A percentile compares a stretch with the other conserved stretches of the same genome.
phyloP scores from a whole-genome alignment of 2,329 filamentous ascomycete genomes.

The Fusarium incarnatum region DNA sequence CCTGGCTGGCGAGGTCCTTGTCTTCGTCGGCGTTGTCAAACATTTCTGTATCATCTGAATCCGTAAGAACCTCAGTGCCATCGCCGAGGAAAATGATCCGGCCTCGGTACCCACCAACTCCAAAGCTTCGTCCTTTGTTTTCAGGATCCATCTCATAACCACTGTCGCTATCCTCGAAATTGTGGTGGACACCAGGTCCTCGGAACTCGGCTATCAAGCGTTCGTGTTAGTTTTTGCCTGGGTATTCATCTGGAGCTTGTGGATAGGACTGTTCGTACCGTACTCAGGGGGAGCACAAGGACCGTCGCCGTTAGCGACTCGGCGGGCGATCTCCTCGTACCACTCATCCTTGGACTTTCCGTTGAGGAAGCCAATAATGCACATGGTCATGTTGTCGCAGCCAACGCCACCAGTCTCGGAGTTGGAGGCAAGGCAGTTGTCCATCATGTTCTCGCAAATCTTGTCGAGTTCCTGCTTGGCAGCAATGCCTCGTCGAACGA shows the following conservation, averaged over 20 bases:
- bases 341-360: slow-evolving; percentile 97
- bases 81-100: slow-evolving; percentile 95
- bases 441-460: slow-evolving; percentile 99
- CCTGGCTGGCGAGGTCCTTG: slow-evolving; percentile 86
- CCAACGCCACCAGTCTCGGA: slow-evolving; percentile 97
- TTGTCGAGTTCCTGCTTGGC: slow-evolving; percentile 94
- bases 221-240: slow-evolving; percentile 31
- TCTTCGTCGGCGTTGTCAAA: slow-evolving; percentile 90
- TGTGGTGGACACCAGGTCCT: slow-evolving; percentile 83
- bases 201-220: slow-evolving; percentile 78
- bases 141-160: slow-evolving; percentile 82
- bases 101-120: slow-evolving; percentile 77
- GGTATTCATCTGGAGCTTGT: slow-evolving; percentile 1
- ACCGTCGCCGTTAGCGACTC: slow-evolving; percentile 95
- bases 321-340: slow-evolving; percentile 95
- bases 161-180: slow-evolving; percentile 83
- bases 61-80: slow-evolving; percentile 90
- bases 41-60: slow-evolving; percentile 91
- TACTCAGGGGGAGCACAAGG: slow-evolving; percentile 99
- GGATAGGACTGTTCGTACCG: slow-evolving; percentile 77
- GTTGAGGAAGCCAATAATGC: slow-evolving; percentile 86
- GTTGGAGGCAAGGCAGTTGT: slow-evolving; percentile 98
- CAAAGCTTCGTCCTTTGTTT: slow-evolving; percentile 71
- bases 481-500: slow-evolving; percentile 94
- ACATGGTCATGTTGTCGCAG: slow-evolving; percentile 99